Base-by-base conservation (phyloP, 345 rosid species). In the Raphanus sativus region DNA sequence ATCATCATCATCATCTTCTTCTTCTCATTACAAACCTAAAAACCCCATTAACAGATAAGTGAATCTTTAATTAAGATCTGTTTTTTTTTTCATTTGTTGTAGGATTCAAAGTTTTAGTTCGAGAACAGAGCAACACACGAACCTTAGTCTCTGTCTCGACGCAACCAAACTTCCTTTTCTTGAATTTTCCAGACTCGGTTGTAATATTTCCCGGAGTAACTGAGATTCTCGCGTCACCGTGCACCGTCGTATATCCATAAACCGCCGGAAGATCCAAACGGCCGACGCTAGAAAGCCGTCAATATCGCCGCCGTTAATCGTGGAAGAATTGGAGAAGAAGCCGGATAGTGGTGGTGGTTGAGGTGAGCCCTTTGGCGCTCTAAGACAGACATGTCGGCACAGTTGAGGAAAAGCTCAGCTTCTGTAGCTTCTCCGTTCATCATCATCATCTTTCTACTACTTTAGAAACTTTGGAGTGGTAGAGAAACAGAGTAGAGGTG, bases 321-420 rank as follows among this genome's bases (percentile, higher is more conserved):
- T 69, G 25, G 70, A 61, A 36, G 32, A 81, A 70, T 81, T 81
- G 40, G 75, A 78, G 54, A 72, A 81, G 54, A 71, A 62, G 28
- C 61, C 79, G 83, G 84, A 11, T 82, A 81, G 26, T 84, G 8
- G 84, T 86, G 62, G 30, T 21, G 79, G 67, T 81, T 80, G 65
- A 80, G 68, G 34, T 77, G 74, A 73, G 84, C 85, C 34, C 83
- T 80, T 78, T 90, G 96, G 58, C 94, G 78, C 61, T 91, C 96
- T 26, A 89, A 83, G 66, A 86, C 90, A 0, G 91, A 87, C 87
- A 83, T 73, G 81, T 86, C 89, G 2, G 88, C 38, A 64, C 4
- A 4, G 21, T 33, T 30, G n/a, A 63, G n/a, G 4, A 63, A 15
- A 33, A 9, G 6, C 29, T 10, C 68, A 10, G 50, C 24, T 64